A percentile compares a stretch with the other conserved stretches of the same genome.
Evolutionary conservation across 306 rosid genomes (phyloP).

Genomic region (Cucurbita moschata): DNA sequence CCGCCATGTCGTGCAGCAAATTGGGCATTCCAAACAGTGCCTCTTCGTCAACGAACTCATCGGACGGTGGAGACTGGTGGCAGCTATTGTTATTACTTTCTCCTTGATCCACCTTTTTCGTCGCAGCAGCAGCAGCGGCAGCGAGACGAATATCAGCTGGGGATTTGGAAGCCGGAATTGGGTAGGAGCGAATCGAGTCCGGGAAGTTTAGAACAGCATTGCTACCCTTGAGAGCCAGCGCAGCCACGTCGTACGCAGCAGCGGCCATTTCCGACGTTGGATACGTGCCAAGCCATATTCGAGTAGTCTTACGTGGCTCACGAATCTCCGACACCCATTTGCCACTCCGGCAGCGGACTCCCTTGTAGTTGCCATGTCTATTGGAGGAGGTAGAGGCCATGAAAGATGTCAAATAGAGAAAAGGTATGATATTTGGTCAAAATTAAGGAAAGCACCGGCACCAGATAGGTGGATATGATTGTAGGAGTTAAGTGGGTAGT

Average conservation of each 20-base stretch:
- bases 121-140: slow-evolving; percentile 40
- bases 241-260: slow-evolving; percentile 78
- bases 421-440: not conserved
- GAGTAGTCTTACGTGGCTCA: slow-evolving; percentile 60
- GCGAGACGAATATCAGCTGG: slow-evolving; percentile 53
- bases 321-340: slow-evolving; percentile 97
- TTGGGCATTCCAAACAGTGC: slow-evolving; percentile 67
- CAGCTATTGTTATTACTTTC: not conserved
- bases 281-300: slow-evolving; percentile 88
- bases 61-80: not conserved
- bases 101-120: not conserved
- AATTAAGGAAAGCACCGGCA: too few relatives aligned
- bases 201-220: slow-evolving; percentile 62
- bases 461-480: too few relatives aligned
- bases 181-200: slow-evolving; percentile 13
- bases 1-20: slow-evolving; percentile 71
- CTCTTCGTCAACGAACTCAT: slow-evolving; percentile 61
- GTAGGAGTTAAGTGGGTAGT: not conserved
- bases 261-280: slow-evolving; percentile 77
- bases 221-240: slow-evolving; percentile 52
- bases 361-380: slow-evolving; percentile 44
- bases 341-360: slow-evolving; percentile 58
- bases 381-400: slow-evolving; percentile 45
- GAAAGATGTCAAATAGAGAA: not conserved
- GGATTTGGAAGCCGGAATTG: slow-evolving; percentile 40